These are phyloP conservation scores for Phytopythium kandeliae DNA, from an alignment of 352 stramenopile genomes.

Conservation along the genomic window DNA sequence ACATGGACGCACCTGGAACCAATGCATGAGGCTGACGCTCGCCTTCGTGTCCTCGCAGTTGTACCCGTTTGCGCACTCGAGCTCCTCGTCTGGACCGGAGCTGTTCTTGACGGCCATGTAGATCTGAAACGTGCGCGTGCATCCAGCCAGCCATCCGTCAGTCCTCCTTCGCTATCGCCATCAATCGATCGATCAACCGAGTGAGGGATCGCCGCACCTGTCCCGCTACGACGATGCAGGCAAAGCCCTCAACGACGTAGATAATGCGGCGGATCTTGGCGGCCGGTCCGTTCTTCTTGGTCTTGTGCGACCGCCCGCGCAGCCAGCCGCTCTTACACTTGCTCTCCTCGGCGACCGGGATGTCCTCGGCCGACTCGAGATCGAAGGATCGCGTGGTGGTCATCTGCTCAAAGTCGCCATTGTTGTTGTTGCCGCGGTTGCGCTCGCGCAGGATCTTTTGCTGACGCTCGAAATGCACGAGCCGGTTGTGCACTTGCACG, in stretches of 20 bases:
- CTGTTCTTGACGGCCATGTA: conserved; percentile 12
- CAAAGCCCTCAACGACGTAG: conserved; percentile 15
- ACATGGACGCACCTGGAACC: too few species aligned
- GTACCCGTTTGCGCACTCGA: conserved; percentile 21
- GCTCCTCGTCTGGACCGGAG: conserved; percentile 9
- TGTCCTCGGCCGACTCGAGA: conserved; percentile 16
- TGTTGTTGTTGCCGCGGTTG: too few species aligned
- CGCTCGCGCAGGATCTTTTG: conserved; percentile 21
- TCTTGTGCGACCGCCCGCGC: too few species aligned
- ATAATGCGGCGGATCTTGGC: conserved; percentile 28
- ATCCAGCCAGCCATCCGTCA: too few species aligned
- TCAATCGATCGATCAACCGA: too few species aligned
- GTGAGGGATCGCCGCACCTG: conserved; percentile 12
- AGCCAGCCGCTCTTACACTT: conserved; percentile 11
- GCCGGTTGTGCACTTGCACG: conserved; percentile 18
- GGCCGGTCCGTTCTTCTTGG: conserved; percentile 13
- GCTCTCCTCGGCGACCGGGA: conserved; percentile 16
- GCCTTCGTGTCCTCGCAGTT: conserved; percentile 11
- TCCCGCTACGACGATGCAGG: conserved; percentile 15
- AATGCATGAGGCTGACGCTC: conserved; percentile 17
- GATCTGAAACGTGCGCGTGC: too few species aligned
- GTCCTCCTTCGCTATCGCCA: conserved; percentile 3
- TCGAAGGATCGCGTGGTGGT: conserved; percentile 9
- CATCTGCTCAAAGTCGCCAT: conserved; percentile 13
- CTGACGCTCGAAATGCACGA: conserved; percentile 19